Evolutionary conservation across 2,329 filamentous ascomycete genomes (phyloP).

Genomic region (Cytospora piceicola): DNA sequence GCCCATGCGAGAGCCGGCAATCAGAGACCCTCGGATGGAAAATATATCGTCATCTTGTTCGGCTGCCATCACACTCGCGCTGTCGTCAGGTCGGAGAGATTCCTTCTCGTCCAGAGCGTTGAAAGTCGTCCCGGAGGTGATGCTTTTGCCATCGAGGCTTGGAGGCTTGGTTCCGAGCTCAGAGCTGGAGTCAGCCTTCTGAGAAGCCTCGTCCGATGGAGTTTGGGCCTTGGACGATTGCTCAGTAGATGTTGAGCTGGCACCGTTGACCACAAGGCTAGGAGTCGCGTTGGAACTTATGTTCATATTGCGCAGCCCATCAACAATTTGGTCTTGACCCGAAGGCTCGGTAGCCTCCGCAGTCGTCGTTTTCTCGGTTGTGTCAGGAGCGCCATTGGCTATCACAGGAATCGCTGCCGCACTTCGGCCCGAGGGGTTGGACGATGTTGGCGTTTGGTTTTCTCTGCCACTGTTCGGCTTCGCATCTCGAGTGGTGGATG

Average conservation of each 20-base stretch:
- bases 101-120: constrained; percentile 92
- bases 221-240: constrained; percentile 46
- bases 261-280: constrained; percentile 55
- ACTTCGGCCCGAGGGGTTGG: constrained; percentile 9
- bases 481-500: constrained; percentile 36
- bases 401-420: background rate
- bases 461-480: background rate
- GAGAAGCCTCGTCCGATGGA: constrained; percentile 58
- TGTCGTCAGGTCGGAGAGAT: constrained; percentile 91
- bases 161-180: constrained; percentile 78
- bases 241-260: constrained; percentile 46
- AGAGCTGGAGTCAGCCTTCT: constrained; percentile 64
- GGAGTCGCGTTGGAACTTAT: constrained; percentile 39
- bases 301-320: constrained; percentile 39
- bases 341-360: constrained; percentile 5
- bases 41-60: constrained; percentile 88
- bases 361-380: constrained; percentile 7
- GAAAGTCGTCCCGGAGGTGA: constrained; percentile 91
- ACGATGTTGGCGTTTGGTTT: constrained; percentile 3
- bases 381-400: constrained; percentile 3
- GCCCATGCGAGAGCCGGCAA: constrained; percentile 76
- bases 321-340: constrained; percentile 34
- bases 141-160: constrained; percentile 91
- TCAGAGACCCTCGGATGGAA: constrained; percentile 74
- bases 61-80: constrained; percentile 85